Evolutionary conservation across 116 monocot species (phyloP).

Genomic region (Papilionanthe hybrid): DNA sequence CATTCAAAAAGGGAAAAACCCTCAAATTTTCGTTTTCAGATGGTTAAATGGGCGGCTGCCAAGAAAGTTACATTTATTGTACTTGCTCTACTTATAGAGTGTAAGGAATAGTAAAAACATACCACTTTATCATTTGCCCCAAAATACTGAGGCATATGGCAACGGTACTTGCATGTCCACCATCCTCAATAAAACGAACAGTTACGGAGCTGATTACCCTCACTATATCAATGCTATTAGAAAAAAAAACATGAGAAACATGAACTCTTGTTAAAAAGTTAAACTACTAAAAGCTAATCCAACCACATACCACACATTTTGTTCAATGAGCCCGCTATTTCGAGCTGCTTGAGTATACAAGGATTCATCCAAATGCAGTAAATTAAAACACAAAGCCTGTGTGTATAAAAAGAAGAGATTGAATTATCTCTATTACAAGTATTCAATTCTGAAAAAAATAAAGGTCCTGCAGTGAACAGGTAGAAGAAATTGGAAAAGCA

Average conservation of each 20-base stretch:
- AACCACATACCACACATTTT: conserved; percentile 30
- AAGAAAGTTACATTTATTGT: background rate
- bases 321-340: conserved; percentile 13
- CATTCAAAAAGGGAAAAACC: background rate
- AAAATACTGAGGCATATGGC: conserved; percentile 38
- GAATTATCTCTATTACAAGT: background rate
- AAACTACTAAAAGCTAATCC: background rate
- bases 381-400: conserved; percentile 37
- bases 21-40: background rate
- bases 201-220: conserved; percentile 33
- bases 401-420: conserved; percentile 8
- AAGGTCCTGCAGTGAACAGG: background rate
- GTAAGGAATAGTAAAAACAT: conserved; percentile 1
- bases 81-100: background rate
- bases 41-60: background rate
- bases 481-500: background rate
- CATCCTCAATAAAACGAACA: conserved; percentile 31
- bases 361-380: conserved; percentile 32
- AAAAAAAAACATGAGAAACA: background rate
- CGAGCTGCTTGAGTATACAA: conserved; percentile 19
- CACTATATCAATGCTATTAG: conserved; percentile 44
- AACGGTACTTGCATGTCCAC: conserved; percentile 19
- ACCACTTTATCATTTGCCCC: conserved; percentile 48
- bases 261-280: background rate
- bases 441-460: background rate